phyloP scores from a whole-genome alignment of 768 basidiomycete species.

The Leucocoprinus birnbaumii region DNA sequence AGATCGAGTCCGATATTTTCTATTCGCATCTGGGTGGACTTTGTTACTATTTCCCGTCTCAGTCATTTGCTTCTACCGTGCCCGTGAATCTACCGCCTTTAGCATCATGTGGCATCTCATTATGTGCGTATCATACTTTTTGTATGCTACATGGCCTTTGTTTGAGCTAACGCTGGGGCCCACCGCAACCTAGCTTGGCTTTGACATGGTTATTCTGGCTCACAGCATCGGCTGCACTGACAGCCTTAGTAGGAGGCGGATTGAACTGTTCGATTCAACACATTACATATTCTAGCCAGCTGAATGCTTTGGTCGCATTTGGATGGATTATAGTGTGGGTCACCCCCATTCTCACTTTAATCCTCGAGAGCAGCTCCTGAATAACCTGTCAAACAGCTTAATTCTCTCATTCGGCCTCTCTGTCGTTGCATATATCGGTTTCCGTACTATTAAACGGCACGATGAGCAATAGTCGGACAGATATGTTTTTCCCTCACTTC shows the following conservation, averaged over 20 bases:
- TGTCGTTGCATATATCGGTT: too few species aligned
- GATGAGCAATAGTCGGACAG: too few species aligned
- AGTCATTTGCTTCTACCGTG: constrained; percentile 51
- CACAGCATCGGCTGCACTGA: constrained; percentile 69
- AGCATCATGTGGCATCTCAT: constrained; percentile 62
- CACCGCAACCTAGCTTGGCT: constrained; percentile 44
- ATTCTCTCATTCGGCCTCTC: too few species aligned
- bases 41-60: constrained; percentile 49
- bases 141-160: neutral
- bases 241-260: constrained; percentile 62
- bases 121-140: too few species aligned
- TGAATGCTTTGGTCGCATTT: constrained; percentile 74
- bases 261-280: constrained; percentile 58
- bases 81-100: constrained; percentile 47
- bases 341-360: too few species aligned
- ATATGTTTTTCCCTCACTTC: too few species aligned
- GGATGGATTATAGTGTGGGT: constrained; percentile 78
- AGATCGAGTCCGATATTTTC: constrained; percentile 62
- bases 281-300: constrained; percentile 67
- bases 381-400: too few species aligned
- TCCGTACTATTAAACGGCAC: too few species aligned
- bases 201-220: constrained; percentile 83
- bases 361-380: too few species aligned
- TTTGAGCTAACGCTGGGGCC: neutral
- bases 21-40: constrained; percentile 77